Evolutionary conservation across 768 basidiomycete species (phyloP).

Genomic region (Grammothele lineata): DNA sequence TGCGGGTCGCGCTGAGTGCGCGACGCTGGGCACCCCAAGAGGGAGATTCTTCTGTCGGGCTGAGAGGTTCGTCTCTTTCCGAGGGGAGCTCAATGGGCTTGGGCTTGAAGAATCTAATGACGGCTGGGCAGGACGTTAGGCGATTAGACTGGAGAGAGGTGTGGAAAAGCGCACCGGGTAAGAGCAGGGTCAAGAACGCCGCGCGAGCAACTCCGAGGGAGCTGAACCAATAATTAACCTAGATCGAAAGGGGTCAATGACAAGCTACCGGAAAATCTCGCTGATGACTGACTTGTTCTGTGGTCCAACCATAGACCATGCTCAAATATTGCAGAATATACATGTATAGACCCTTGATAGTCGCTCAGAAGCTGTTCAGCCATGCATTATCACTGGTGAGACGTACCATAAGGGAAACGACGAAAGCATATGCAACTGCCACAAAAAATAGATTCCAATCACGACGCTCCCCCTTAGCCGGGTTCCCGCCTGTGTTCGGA

Average conservation of each 20-base stretch:
- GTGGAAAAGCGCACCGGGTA: conserved; percentile 50
- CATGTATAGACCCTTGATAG: conserved; percentile 46
- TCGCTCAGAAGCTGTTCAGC: too few species aligned
- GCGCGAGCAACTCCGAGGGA: conserved; percentile 51
- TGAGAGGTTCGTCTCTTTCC: conserved; percentile 21
- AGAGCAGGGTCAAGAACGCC: conserved; percentile 45
- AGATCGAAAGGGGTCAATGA: neutral
- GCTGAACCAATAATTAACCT: conserved; percentile 77
- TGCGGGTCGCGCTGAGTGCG: conserved; percentile 10
- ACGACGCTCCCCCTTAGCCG: conserved; percentile 36
- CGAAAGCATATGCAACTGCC: conserved; percentile 47
- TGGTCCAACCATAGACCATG: conserved; percentile 58
- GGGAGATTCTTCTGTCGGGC: neutral
- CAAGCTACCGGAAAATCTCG: conserved; percentile 1
- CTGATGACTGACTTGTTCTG: conserved; percentile 49
- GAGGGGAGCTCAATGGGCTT: conserved; percentile 29
- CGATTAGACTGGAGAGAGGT: neutral
- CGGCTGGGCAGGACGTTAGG: conserved; percentile 31
- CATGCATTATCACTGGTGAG: too few species aligned
- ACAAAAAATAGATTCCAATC: conserved; percentile 68
- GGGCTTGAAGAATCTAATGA: conserved; percentile 51
- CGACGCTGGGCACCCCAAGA: neutral
- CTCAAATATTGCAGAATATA: conserved; percentile 67
- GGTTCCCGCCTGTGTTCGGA: conserved; percentile 26
- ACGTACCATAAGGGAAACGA: conserved; percentile 39